A percentile compares a stretch with the other conserved stretches of the same genome.
These are phyloP conservation scores for Litsea cubeba DNA, from an alignment of 164 flowering plant species.

Conservation along the genomic window DNA sequence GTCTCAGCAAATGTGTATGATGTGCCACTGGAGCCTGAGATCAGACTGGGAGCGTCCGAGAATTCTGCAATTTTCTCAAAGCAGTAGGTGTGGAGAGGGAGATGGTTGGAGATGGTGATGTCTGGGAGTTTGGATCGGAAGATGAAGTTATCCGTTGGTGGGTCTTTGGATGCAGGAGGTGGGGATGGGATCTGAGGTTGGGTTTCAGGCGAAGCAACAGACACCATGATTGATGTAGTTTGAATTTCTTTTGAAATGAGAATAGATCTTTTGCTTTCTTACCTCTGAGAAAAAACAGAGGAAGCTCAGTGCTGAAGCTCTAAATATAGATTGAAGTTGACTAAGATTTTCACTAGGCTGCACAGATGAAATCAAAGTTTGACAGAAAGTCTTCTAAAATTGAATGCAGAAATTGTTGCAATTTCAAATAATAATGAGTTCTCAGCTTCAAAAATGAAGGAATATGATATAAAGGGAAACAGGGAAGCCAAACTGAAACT, in stretches of 20 bases:
- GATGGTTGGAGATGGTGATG: conserved; percentile 52
- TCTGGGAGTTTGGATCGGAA: conserved; percentile 63
- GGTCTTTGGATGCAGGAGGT: neutral
- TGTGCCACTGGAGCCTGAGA: conserved; percentile 38
- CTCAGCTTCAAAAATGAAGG: neutral
- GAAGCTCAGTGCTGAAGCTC: neutral
- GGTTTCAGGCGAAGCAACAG: conserved; percentile 30
- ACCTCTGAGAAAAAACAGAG: neutral
- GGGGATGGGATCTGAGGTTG: conserved; percentile 7
- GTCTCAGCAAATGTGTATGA: conserved; percentile 41
- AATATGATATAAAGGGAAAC: neutral
- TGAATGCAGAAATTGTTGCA: no score
- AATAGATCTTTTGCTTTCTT: neutral
- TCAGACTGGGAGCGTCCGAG: conserved; percentile 46
- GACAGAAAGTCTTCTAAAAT: no score
- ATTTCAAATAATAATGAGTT: neutral
- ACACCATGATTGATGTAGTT: conserved; percentile 19
- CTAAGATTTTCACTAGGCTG: neutral
- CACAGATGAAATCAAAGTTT: neutral
- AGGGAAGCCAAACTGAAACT: neutral
- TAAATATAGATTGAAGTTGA: neutral
- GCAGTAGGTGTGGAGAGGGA: conserved; percentile 67
- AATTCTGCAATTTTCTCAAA: conserved; percentile 36
- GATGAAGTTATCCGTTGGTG: conserved; percentile 9
- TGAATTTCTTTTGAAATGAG: neutral